Percentiles rank a stretch among this genome's conserved stretches.
Evolutionary conservation across 768 basidiomycete genomes (phyloP).

Genomic region (Daedaleopsis sinensis): DNA sequence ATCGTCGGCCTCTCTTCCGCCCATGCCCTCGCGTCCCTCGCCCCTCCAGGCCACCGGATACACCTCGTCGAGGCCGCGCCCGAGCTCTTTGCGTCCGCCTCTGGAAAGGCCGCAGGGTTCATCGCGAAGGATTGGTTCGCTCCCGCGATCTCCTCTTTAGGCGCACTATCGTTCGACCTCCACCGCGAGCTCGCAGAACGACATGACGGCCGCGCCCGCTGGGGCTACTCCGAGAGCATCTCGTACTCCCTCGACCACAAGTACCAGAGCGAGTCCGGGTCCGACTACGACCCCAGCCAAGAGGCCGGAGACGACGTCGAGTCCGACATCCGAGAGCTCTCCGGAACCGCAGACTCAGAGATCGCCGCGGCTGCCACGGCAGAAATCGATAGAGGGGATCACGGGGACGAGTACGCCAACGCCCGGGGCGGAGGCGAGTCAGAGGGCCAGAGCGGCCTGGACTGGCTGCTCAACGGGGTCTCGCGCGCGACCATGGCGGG

Average conservation of each 20-base stretch:
- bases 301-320: constrained; percentile 2
- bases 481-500: constrained; percentile 26
- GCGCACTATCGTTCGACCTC: constrained; percentile 40
- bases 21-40: constrained; percentile 39
- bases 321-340: background rate
- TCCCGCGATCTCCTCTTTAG: constrained; percentile 32
- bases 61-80: constrained; percentile 45
- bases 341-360: background rate
- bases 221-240: constrained; percentile 41
- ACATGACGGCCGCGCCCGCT: constrained; percentile 39
- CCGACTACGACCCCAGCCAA: constrained; percentile 3
- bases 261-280: background rate
- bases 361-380: too few relatives aligned
- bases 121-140: constrained; percentile 47
- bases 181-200: constrained; percentile 42
- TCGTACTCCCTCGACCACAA: constrained; percentile 32
- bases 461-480: constrained; percentile 31
- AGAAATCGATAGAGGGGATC: background rate
- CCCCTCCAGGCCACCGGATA: constrained; percentile 33
- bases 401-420: constrained; percentile 2
- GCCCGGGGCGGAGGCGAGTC: background rate
- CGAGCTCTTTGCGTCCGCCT: constrained; percentile 40
- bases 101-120: constrained; percentile 42
- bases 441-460: constrained; percentile 22
- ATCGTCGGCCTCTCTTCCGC: constrained; percentile 50